A percentile compares a stretch with the other conserved stretches of the same genome.
These are phyloP conservation scores for Zarea fungicola DNA, from an alignment of 2,329 filamentous ascomycete genomes.

Conservation along the genomic window DNA sequence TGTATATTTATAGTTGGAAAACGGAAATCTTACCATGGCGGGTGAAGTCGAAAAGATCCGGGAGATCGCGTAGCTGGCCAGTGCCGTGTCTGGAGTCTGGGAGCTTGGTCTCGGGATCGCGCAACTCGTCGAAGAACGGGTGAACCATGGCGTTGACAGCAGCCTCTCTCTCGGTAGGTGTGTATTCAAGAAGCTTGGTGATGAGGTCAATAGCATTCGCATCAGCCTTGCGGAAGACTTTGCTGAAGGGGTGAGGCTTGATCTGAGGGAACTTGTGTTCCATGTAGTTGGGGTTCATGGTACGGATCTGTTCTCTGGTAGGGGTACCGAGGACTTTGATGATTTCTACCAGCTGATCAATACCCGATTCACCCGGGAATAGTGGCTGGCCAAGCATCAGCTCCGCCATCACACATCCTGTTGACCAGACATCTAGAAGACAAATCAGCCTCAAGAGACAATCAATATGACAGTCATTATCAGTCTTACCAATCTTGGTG, in stretches of 20 bases:
- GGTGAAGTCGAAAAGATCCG: constrained; percentile 86
- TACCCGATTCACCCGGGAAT: constrained; percentile 96
- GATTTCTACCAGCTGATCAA: constrained; percentile 97
- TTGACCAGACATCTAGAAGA: constrained; percentile 94
- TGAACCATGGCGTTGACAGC: constrained; percentile 97
- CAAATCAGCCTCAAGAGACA: constrained; percentile 35
- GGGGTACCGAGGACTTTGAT: constrained; percentile 98
- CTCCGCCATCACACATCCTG: constrained; percentile 98
- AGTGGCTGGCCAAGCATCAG: constrained; percentile 97
- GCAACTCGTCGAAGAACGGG: constrained; percentile 95
- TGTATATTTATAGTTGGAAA: not conserved
- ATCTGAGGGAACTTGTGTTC: constrained; percentile 99
- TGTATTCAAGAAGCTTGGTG: constrained; percentile 90
- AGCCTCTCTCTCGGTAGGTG: constrained; percentile 87
- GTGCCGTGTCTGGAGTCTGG: constrained; percentile 91
- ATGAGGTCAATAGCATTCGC: constrained; percentile 91
- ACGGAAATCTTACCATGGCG: constrained; percentile 68
- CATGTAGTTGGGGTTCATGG: constrained; percentile 99
- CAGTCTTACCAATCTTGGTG: constrained; percentile 96
- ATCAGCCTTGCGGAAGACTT: constrained; percentile 97
- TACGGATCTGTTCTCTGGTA: constrained; percentile 95
- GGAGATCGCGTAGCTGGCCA: constrained; percentile 73
- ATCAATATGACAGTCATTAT: not conserved
- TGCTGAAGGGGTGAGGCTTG: constrained; percentile 98
- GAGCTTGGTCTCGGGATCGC: constrained; percentile 83